These are phyloP conservation scores for Teunomyces atbi DNA, from an alignment of 805 yeast genomes.

Conservation along the genomic window DNA sequence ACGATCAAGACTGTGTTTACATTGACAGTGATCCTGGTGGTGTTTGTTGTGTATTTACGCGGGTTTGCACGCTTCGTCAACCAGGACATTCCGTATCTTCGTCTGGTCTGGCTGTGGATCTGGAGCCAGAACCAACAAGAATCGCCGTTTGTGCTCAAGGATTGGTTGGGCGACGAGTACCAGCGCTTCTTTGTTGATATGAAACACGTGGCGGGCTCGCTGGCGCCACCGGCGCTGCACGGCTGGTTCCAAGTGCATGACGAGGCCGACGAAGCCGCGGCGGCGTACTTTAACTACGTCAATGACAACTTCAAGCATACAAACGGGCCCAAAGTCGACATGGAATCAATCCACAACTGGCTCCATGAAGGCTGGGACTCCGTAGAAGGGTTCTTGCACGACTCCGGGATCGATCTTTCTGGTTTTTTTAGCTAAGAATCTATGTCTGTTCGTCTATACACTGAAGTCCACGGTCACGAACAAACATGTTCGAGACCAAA, in stretches of 20 bases:
- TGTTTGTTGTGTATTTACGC: conserved; percentile 19
- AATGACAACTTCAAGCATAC: conserved; percentile 4
- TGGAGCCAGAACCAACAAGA: neutral
- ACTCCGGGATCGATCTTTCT: conserved; percentile 5
- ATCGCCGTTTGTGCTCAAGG: neutral
- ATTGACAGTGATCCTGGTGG: conserved; percentile 12
- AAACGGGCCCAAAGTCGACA: neutral
- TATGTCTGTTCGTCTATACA: conserved; percentile 31
- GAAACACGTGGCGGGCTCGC: neutral
- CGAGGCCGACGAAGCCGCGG: conserved; percentile 3
- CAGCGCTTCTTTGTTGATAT: neutral
- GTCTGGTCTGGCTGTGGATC: neutral
- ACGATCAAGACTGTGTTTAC: conserved; percentile 18
- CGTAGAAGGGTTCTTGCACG: conserved; percentile 2
- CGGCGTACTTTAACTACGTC: conserved; percentile 9
- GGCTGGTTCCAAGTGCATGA: neutral
- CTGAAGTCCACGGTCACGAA: conserved; percentile 36
- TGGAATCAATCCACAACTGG: conserved; percentile 1
- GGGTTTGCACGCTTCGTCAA: conserved; percentile 20
- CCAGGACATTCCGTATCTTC: conserved; percentile 14
- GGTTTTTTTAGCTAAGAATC: neutral
- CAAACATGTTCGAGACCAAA: conserved; percentile 27
- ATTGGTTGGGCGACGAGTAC: neutral
- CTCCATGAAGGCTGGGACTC: conserved; percentile 3
- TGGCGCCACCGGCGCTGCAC: neutral